Conservation (phyloP, 768 basidiomycete species). For the Russula vinacea region DNA sequence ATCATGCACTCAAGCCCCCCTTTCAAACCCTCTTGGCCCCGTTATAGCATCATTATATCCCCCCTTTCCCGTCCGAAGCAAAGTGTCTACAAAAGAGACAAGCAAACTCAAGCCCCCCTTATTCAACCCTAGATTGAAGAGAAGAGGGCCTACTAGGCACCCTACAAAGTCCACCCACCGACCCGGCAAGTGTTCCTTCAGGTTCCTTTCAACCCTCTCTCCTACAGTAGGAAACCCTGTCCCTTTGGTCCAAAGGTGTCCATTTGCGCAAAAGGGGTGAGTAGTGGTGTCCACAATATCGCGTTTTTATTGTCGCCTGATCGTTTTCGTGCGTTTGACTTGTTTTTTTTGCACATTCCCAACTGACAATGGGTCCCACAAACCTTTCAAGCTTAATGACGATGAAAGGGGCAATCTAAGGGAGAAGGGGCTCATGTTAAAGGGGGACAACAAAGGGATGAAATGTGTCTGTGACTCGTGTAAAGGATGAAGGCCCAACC, state of each 20-base stretch:
- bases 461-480: no score
- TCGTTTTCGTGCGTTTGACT: conserved; percentile 3
- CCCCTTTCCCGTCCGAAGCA: not conserved
- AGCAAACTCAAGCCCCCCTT: conserved; percentile 4
- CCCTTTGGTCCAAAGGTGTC: conserved; percentile 35
- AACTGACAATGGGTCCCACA: no score
- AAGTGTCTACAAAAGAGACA: conserved; percentile 19
- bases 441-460: no score
- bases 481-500: no score
- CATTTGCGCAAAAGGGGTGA: conserved; percentile 33
- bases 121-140: not conserved
- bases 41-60: no score
- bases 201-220: conserved; percentile 32
- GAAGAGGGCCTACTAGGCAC: not conserved
- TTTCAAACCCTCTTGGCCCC: not conserved
- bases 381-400: no score
- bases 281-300: conserved; percentile 36
- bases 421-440: no score
- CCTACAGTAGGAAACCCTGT: conserved; percentile 35
- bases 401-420: no score
- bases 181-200: not conserved
- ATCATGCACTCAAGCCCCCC: conserved; percentile 1
- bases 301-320: conserved; percentile 29
- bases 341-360: not conserved
- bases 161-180: not conserved